Base-by-base conservation (phyloP, 148 eudicot species). In the Talinum fruticosum region DNA sequence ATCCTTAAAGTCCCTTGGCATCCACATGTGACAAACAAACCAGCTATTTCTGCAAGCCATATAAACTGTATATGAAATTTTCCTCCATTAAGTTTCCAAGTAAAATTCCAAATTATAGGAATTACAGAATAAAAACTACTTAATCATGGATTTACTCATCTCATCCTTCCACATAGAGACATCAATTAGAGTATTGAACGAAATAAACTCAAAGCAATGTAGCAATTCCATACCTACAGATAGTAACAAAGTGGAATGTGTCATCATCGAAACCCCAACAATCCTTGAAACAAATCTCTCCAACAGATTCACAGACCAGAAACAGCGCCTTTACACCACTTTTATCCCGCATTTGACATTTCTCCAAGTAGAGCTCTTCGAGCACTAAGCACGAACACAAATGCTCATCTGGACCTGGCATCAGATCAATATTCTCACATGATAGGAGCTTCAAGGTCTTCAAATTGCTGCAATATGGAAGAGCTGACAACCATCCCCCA, bases 191-290 rank as follows among this genome's bases (percentile, higher is more conserved):
- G 36, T n/a, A 2, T 54, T 32, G 7, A 8, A 30, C 0, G 37
- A 16, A 57, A 67, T 32, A 38, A 59, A 24, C 10, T 4, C 30
- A 30, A 73, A 72, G 33, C 47, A 53, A 73, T 8, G 70, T 32
- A 29, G 33, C 64, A 67, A 45, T 37, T 32, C 75, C 81, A 79
- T 93, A 96, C 99, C 99, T 87, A 81, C 92, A 91, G 45, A 90
- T 76, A 83, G 83, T 88, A 26, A 94, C 91, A 80, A 82, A 68
- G 64, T 83, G 85, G 77, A 96, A 90, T n/a, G 73, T 45, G 35
- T 79, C 87, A 81, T 96, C 87, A 36, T 93, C 97, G 78, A 96
- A 87, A 33, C 99, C 99, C 97, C 97, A 96, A 82, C 99, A 96
- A 73, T 93, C 93, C 83, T 83, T 86, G n/a, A 96, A 79, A 72